Evolutionary conservation across 2,329 filamentous ascomycete genomes (phyloP).

Genomic region (Cladophialophora carrionii): DNA sequence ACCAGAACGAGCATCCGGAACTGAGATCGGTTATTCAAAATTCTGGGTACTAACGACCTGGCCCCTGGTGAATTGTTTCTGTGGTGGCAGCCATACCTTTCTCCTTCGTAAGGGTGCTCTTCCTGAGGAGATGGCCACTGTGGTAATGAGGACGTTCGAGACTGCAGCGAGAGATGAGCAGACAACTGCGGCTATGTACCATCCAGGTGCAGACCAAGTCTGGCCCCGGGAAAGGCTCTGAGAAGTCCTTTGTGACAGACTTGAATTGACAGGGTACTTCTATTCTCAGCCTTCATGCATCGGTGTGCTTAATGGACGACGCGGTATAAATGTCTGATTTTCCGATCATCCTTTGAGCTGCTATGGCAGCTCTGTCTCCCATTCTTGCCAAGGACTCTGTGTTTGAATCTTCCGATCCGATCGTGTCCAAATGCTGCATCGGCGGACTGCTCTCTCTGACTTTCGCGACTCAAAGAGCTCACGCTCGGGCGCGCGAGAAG

Average conservation of each 20-base stretch:
- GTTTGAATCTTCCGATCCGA: conserved; percentile 16
- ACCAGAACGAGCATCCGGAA: not conserved
- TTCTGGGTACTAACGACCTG: not conserved
- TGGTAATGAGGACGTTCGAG: conserved; percentile 8
- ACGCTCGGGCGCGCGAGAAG: conserved; percentile 17
- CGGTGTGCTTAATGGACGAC: not conserved
- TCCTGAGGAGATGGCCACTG: conserved; percentile 34
- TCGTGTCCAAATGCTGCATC: conserved; percentile 21
- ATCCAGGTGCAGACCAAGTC: conserved; percentile 13
- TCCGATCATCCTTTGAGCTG: conserved; percentile 29
- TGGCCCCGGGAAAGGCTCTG: conserved; percentile 3
- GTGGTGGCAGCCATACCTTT: not conserved
- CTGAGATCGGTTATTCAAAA: not conserved
- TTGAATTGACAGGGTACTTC: conserved; percentile 27
- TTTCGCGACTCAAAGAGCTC: conserved; percentile 11
- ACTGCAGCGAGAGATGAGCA: not conserved
- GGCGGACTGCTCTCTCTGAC: conserved; percentile 24
- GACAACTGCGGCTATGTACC: conserved; percentile 14
- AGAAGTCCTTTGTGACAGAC: conserved; percentile 26
- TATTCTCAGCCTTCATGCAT: not conserved
- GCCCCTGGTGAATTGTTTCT: not conserved
- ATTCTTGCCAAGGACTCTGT: conserved; percentile 25
- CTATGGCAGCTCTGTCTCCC: conserved; percentile 23
- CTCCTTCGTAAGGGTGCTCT: not conserved
- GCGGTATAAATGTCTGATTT: conserved; percentile 30